phyloP scores from a whole-genome alignment of 78 protist genomes.

The Pigoraptor vietnamica region DNA sequence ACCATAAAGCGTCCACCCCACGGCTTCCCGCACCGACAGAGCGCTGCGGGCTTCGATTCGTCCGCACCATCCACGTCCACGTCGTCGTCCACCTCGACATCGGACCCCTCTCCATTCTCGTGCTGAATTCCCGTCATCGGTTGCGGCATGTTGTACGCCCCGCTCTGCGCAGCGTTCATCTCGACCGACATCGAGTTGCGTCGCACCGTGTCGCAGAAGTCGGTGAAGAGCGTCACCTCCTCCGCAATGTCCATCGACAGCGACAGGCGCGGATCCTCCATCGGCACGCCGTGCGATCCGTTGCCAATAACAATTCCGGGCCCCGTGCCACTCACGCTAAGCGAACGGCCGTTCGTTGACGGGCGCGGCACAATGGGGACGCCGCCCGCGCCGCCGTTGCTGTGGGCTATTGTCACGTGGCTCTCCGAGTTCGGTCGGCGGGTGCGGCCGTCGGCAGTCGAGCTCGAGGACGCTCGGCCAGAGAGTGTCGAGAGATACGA shows the following conservation, averaged over 20 bases:
- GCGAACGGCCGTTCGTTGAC: neutral
- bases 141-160: neutral
- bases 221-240: neutral
- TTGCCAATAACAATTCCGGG: neutral
- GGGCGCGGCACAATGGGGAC: neutral
- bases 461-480: neutral
- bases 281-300: neutral
- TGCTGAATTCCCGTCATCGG: neutral
- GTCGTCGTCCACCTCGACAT: neutral
- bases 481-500: neutral
- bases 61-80: neutral
- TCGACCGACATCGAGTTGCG: neutral
- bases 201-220: neutral
- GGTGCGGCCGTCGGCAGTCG: neutral
- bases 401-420: neutral
- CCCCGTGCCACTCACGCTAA: neutral
- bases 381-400: neutral
- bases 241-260: neutral
- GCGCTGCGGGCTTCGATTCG: neutral
- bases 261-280: neutral
- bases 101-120: neutral
- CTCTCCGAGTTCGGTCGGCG: neutral
- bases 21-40: neutral
- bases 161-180: no score
- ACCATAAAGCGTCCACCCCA: slow-evolving; percentile 16